Evolutionary conservation across 257 asterid species (phyloP).

Genomic region (Hygrophila difformis): DNA sequence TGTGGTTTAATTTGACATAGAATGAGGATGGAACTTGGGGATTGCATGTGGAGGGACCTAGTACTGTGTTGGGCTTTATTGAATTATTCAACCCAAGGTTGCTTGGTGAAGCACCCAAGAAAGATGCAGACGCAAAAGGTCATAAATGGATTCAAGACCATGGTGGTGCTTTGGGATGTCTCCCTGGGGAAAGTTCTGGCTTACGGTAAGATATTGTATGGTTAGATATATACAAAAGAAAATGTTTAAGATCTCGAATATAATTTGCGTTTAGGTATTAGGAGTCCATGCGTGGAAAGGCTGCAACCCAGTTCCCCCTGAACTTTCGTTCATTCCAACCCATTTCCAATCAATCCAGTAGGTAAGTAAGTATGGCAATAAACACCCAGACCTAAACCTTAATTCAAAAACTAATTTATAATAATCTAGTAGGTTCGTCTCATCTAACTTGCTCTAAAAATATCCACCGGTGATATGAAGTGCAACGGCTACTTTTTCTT

Average conservation of each 20-base stretch:
- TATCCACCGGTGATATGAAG: too few relatives aligned
- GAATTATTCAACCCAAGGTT: slow-evolving; percentile 28
- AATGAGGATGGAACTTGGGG: slow-evolving; percentile 56
- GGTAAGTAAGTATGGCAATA: slow-evolving; percentile 21
- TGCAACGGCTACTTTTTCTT: background rate
- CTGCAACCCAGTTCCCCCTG: slow-evolving; percentile 19
- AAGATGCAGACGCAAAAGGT: slow-evolving; percentile 28
- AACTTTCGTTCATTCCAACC: slow-evolving; percentile 15
- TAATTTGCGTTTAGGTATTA: background rate
- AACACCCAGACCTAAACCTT: too few relatives aligned
- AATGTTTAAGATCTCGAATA: background rate
- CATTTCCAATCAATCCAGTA: slow-evolving; percentile 17
- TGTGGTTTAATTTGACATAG: slow-evolving; percentile 10
- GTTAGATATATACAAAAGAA: too few relatives aligned
- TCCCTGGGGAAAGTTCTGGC: too few relatives aligned
- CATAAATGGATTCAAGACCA: slow-evolving; percentile 55
- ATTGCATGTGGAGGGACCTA: slow-evolving; percentile 41
- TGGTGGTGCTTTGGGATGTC: slow-evolving; percentile 23
- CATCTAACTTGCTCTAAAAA: background rate
- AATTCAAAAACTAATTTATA: too few relatives aligned
- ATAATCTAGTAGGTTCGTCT: slow-evolving; percentile 25
- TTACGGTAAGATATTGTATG: too few relatives aligned
- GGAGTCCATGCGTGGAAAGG: slow-evolving; percentile 18
- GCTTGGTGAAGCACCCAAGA: slow-evolving; percentile 28
- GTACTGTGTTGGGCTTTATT: slow-evolving; percentile 40